Evolutionary conservation across 163 green algal species (phyloP).

Genomic region (Scenedesmus sp.): DNA sequence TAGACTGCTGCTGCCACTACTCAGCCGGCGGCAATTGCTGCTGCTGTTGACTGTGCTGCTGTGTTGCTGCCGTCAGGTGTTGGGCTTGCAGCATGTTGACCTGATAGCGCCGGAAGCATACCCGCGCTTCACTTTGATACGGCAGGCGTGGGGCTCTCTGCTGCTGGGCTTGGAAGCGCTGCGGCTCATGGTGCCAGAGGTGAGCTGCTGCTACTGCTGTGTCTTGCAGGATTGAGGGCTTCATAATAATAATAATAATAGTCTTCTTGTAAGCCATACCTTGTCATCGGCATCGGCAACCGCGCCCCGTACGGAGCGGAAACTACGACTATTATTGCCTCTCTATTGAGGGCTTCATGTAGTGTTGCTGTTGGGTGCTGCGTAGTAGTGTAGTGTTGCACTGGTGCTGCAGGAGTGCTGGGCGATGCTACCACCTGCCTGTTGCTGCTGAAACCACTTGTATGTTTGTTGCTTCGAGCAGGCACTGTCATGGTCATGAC

Average conservation of each 20-base stretch:
- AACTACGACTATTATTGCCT: too few species aligned
- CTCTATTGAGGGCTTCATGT: too few species aligned
- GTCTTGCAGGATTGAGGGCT: neutral
- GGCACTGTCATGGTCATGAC: neutral
- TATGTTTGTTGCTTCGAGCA: neutral
- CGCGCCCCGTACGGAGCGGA: too few species aligned
- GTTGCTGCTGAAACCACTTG: neutral
- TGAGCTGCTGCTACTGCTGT: conserved; percentile 38
- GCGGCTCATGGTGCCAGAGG: conserved; percentile 73
- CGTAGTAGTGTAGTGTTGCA: neutral
- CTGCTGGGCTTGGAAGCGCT: conserved; percentile 82
- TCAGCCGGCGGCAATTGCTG: neutral
- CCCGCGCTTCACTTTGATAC: conserved; percentile 87
- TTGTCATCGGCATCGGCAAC: too few species aligned
- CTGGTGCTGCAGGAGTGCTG: neutral
- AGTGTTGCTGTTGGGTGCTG: neutral
- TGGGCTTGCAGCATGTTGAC: conserved; percentile 68
- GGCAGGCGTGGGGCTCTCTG: conserved; percentile 84
- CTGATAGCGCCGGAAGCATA: conserved; percentile 80
- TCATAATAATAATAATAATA: too few species aligned
- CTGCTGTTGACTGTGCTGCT: neutral
- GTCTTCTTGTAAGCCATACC: too few species aligned
- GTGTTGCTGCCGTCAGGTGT: conserved; percentile 67
- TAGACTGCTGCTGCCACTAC: neutral
- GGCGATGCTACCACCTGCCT: too few species aligned